Evolutionary conservation across 2,329 filamentous ascomycete genomes (phyloP).

Genomic region (Stachybotrys chartarum): DNA sequence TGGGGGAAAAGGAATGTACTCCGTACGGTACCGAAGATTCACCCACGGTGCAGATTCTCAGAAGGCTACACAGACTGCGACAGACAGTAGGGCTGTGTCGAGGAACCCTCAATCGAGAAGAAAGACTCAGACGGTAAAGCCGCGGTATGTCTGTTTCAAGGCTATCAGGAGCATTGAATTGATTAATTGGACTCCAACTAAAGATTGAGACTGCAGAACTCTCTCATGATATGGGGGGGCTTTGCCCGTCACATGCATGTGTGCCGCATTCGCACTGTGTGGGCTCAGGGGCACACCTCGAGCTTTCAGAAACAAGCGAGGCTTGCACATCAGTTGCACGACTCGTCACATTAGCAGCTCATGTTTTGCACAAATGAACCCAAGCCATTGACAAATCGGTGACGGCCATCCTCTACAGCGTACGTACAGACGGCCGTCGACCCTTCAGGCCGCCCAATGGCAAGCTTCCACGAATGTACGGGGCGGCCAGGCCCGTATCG

Average conservation of each 20-base stretch:
- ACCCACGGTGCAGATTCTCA: neutral
- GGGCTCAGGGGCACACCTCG: neutral
- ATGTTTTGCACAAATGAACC: neutral
- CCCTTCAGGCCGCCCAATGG: conserved; percentile 15
- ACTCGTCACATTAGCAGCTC: neutral
- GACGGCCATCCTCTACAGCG: too few relatives aligned
- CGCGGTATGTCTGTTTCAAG: too few relatives aligned
- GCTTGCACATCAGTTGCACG: conserved; percentile 4
- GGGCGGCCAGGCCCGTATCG: neutral
- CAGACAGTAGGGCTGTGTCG: too few relatives aligned
- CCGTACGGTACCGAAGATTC: neutral
- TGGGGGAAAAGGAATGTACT: neutral
- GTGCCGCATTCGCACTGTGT: neutral
- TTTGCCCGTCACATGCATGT: neutral
- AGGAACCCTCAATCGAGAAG: too few relatives aligned
- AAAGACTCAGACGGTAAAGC: too few relatives aligned
- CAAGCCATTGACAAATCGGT: neutral
- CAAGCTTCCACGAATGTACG: conserved; percentile 21
- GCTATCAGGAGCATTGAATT: too few relatives aligned
- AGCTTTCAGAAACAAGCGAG: too few relatives aligned
- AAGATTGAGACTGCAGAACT: too few relatives aligned
- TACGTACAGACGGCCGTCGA: too few relatives aligned
- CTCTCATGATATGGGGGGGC: too few relatives aligned
- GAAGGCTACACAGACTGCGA: too few relatives aligned
- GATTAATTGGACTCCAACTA: too few relatives aligned